A percentile compares a stretch with the other conserved stretches of the same genome.
phyloP scores from a whole-genome alignment of 164 flowering plant genomes.

The Piper longum region DNA sequence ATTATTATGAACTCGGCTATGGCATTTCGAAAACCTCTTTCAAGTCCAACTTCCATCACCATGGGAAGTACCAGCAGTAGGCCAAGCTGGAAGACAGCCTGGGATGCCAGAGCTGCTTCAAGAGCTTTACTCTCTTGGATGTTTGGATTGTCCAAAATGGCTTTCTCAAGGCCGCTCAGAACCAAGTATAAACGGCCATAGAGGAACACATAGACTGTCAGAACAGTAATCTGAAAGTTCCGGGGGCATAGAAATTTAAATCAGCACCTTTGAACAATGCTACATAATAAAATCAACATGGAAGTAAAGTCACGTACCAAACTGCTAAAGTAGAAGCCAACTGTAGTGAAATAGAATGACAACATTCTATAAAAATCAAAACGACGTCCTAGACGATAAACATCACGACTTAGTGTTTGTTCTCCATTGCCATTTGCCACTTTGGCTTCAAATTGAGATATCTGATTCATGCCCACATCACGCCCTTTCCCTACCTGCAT shows the following conservation, averaged over 20 bases:
- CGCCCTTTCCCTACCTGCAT: conserved; percentile 98
- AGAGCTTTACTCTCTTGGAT: conserved; percentile 52
- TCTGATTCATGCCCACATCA: conserved; percentile 98
- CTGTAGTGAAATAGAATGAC: conserved; percentile 90
- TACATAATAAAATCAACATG: not conserved
- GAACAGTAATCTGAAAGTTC: conserved; percentile 67
- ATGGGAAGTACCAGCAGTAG: conserved; percentile 77
- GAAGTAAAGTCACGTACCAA: conserved; percentile 42
- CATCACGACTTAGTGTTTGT: conserved; percentile 94
- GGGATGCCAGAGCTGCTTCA: conserved; percentile 77
- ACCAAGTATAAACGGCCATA: conserved; percentile 91
- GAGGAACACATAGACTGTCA: conserved; percentile 73
- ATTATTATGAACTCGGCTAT: conserved; percentile 75
- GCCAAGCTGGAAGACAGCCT: conserved; percentile 80
- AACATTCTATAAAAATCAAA: conserved; percentile 96
- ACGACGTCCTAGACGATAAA: conserved; percentile 89
- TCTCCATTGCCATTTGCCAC: conserved; percentile 99
- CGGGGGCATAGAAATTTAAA: conserved; percentile 3
- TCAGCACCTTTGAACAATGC: not conserved
- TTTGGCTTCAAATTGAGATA: conserved; percentile 90
- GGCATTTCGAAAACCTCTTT: conserved; percentile 89
- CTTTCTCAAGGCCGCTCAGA: conserved; percentile 81
- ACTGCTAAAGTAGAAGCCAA: conserved; percentile 95
- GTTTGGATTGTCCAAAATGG: conserved; percentile 41
- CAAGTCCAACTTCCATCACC: conserved; percentile 96